Base-by-base conservation (phyloP, 23 red algal genomes). In the Gracilariopsis chorda region DNA sequence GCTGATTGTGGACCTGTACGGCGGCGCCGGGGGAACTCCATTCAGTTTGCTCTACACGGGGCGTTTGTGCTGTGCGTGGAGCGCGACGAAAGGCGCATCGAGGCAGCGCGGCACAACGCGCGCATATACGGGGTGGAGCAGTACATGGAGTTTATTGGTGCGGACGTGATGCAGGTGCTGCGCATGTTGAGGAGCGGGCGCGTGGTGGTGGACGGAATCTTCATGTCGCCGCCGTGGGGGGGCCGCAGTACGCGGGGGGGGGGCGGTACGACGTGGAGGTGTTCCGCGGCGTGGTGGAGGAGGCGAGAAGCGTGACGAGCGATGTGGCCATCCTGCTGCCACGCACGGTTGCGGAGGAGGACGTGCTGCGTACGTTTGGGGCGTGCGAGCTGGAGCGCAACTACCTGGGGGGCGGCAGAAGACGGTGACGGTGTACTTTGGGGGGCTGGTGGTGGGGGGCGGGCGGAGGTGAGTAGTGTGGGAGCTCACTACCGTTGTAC, bases 191-290 rank as follows among this genome's bases (percentile, higher is more conserved):
- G 42, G 47, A 47, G 77, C 4, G 11, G 65, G 1, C 33, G 28
- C 19, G 46, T 41, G 57, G 33, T 53, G 19, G 84, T 94, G 34
- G 93, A 95, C 23, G 96, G 78, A 30, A 90, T 92, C 28, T 98
- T 98, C 62, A 8, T 93, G 39, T 94, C 92, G 28, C 90, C 96
- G 5, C 96, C 96, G 0, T 98, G 96, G 96, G 96, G 96, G 34
- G 96, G 96, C 96, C 96, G 7, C 51, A 77, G 45, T 98, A 98
- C 77, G 69, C 44, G 57, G 24, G 43, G 43, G 58, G 36, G 32
- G 68, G 84, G 19, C 28, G 4, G 48, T 91, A 88, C 88, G 88
- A 76, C 45, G 83, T 84, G n/a, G 53, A 59, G 36, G 57, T 10
- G 19, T 68, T 72, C 40, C 16, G 39, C 70, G 51, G 59, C 55